These are phyloP conservation scores for Cladophialophora exuberans DNA, from an alignment of 2,329 filamentous ascomycete species.

Conservation along the genomic window DNA sequence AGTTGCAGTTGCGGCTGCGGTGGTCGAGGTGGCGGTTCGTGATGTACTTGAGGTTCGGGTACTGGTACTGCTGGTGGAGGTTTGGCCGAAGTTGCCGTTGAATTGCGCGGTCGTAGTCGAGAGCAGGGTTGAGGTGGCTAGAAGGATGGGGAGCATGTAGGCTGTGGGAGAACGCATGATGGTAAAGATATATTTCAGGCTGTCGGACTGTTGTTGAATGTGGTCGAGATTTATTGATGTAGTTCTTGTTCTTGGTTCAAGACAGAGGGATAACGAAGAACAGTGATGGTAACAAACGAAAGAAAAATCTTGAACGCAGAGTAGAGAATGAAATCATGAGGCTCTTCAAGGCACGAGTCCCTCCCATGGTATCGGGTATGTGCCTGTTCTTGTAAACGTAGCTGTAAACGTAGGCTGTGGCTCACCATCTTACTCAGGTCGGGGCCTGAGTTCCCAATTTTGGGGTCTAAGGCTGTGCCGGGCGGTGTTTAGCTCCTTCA, in stretches of 20 bases:
- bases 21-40: not conserved
- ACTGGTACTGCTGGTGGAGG: not conserved
- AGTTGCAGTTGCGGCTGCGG: not conserved
- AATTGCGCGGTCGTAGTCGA: slow-evolving; percentile 2
- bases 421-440: slow-evolving; percentile 2
- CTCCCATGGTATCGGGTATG: too few species aligned
- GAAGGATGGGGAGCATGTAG: slow-evolving; percentile 1
- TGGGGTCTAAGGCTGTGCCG: slow-evolving; percentile 7
- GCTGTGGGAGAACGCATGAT: not conserved
- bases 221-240: too few species aligned
- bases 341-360: too few species aligned
- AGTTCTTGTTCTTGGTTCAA: too few species aligned
- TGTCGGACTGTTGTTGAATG: too few species aligned
- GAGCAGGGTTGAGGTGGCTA: slow-evolving; percentile 3
- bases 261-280: too few species aligned
- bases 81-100: not conserved
- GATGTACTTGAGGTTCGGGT: not conserved
- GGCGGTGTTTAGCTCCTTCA: slow-evolving; percentile 4
- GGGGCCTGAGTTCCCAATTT: slow-evolving; percentile 5
- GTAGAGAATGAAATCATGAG: too few species aligned
- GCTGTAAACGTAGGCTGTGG: too few species aligned
- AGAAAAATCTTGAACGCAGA: too few species aligned
- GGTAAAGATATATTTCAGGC: too few species aligned
- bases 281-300: too few species aligned
- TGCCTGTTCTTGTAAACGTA: too few species aligned